Evolutionary conservation across 805 yeast species (phyloP).

Genomic region (Brettanomyces custersianus): DNA sequence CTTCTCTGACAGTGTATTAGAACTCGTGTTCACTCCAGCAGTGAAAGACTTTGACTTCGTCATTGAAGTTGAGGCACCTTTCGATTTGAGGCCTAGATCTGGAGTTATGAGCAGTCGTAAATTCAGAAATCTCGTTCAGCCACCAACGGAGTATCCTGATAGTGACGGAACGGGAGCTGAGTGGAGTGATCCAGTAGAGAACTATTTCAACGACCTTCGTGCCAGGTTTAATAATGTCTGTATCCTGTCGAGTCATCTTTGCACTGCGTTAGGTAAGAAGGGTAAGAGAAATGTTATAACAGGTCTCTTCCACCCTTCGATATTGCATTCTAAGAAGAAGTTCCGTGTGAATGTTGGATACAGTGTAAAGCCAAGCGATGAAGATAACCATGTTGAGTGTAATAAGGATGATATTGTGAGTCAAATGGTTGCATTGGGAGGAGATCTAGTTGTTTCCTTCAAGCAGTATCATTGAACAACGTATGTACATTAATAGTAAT

Average conservation of each 20-base stretch:
- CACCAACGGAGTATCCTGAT: constrained; percentile 32
- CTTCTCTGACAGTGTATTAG: constrained; percentile 30
- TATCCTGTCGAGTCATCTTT: constrained; percentile 57
- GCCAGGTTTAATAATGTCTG: constrained; percentile 57
- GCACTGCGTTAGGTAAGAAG: constrained; percentile 39
- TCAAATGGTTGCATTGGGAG: constrained; percentile 64
- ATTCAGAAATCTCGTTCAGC: constrained; percentile 50
- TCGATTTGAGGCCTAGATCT: constrained; percentile 33
- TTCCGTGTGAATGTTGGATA: constrained; percentile 76
- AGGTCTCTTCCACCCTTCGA: constrained; percentile 70
- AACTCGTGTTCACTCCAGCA: constrained; percentile 69
- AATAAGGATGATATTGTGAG: constrained; percentile 65
- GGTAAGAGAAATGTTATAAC: constrained; percentile 51
- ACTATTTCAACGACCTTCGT: constrained; percentile 51
- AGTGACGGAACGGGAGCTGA: constrained; percentile 24
- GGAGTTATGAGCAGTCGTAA: constrained; percentile 48
- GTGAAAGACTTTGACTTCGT: constrained; percentile 78
- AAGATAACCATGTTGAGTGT: constrained; percentile 41
- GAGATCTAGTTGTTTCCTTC: constrained; percentile 41
- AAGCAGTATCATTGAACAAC: constrained; percentile 10
- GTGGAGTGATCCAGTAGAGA: constrained; percentile 48
- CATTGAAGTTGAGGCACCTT: constrained; percentile 40
- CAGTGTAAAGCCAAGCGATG: constrained; percentile 58
- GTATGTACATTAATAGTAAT: constrained; percentile 1
- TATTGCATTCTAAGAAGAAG: constrained; percentile 45